Evolutionary conservation across 257 asterid species (phyloP).

Genomic region (Ajuga chamaepitys): DNA sequence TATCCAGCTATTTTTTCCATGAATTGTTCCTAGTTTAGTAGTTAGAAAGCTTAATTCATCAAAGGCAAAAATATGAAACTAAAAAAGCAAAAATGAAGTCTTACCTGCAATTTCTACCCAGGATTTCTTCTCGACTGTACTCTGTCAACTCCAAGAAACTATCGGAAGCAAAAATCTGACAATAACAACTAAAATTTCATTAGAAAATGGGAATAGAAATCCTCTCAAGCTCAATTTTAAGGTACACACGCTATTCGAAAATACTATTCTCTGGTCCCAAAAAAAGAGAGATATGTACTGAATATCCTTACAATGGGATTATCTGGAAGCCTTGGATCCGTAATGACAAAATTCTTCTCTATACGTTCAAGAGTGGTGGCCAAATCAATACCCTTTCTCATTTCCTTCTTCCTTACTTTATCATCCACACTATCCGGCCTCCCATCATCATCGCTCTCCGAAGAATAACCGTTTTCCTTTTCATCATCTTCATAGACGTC

Average conservation of each 20-base stretch:
- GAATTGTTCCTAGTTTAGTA: not conserved
- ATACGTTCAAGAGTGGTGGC: slow-evolving; percentile 99
- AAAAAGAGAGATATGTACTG: too few relatives aligned
- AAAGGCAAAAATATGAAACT: not conserved
- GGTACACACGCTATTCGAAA: not conserved
- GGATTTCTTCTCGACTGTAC: slow-evolving; percentile 90
- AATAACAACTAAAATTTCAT: slow-evolving; percentile 12
- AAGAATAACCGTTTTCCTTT: slow-evolving; percentile 26
- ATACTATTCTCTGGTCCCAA: too few relatives aligned
- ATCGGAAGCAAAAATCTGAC: slow-evolving; percentile 93
- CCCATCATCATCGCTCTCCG: slow-evolving; percentile 53
- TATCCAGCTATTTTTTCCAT: not conserved
- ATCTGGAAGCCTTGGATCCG: slow-evolving; percentile 97
- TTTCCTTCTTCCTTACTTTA: slow-evolving; percentile 89
- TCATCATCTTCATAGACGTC: slow-evolving; percentile 41
- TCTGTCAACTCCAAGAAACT: slow-evolving; percentile 99
- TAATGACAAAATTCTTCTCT: slow-evolving; percentile 91
- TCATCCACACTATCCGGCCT: slow-evolving; percentile 91
- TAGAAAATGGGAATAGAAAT: not conserved
- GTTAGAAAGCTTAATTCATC: not conserved
- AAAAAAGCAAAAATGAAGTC: not conserved
- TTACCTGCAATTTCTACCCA: slow-evolving; percentile 98
- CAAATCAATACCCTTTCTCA: slow-evolving; percentile 98
- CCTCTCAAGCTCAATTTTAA: not conserved
- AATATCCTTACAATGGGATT: slow-evolving; percentile 80